phyloP scores from a whole-genome alignment of 345 rosid species.

The Bruguiera gymnorhiza region DNA sequence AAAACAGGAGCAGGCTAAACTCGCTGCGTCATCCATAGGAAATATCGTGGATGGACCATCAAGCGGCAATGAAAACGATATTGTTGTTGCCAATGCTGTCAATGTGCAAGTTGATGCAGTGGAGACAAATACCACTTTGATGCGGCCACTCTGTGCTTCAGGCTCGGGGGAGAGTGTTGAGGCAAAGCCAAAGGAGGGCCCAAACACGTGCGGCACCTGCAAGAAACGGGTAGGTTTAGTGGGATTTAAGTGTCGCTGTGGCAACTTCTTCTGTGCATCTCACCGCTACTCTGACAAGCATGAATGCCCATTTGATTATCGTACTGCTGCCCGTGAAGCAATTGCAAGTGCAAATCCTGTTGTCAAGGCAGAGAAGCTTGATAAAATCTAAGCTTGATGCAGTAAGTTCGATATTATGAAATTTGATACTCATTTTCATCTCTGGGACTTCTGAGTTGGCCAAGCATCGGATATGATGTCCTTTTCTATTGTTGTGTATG shows the following conservation, averaged over 20 bases:
- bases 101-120: conserved; percentile 39
- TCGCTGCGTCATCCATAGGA: conserved; percentile 65
- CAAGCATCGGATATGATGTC: conserved; percentile 30
- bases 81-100: conserved; percentile 33
- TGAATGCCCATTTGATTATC: conserved; percentile 60
- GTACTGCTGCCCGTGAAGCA: conserved; percentile 45
- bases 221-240: conserved; percentile 57
- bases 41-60: conserved; percentile 52
- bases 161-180: conserved; percentile 32
- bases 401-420: conserved; percentile 18
- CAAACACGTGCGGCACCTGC: conserved; percentile 55
- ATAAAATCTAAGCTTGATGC: conserved; percentile 50
- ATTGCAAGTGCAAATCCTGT: conserved; percentile 67
- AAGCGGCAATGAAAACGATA: conserved; percentile 34
- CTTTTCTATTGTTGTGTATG: conserved; percentile 35
- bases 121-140: conserved; percentile 38
- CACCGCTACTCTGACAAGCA: conserved; percentile 79
- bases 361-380: conserved; percentile 62
- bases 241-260: conserved; percentile 66
- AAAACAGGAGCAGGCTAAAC: conserved; percentile 74
- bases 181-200: conserved; percentile 67
- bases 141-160: conserved; percentile 38
- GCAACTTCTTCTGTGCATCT: conserved; percentile 52
- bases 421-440: conserved; percentile 24
- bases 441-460: conserved; percentile 30